Evolutionary conservation across 2,329 filamentous ascomycete species (phyloP), one percentile per base, ranked within the genome.

Genomic region (Exophiala phaeomuriformis): DNA sequence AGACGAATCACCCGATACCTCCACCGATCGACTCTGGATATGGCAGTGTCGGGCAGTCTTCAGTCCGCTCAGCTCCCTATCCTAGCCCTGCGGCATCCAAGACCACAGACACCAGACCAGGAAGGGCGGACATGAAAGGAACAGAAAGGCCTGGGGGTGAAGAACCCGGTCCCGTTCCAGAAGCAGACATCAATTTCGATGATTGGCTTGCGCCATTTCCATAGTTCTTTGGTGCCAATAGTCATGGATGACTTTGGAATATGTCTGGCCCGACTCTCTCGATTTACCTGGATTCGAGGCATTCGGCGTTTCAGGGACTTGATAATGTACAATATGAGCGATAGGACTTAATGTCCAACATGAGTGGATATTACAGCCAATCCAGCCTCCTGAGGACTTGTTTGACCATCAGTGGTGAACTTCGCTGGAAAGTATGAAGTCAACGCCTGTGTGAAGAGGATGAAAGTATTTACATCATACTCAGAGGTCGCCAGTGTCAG

Each of bases 21-120:
- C 55, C 58, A 4, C 56, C 55, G 8, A 44, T 59, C 28, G 56
- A 61, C 41, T 61, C 56, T 33, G 59, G 59, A 31, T 61, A 61
- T 47, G 52, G 52, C 42, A 53, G 55, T 40, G 36, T 55, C 5
- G 46, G 52, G n/a, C 37, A 53, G 19, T 41, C 49, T 12, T 53
- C 54, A 28, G 55, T 41, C 7, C 33, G 47, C 5, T 33, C 55
- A 28, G 51, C 51, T 42, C 27, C 33, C 37, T 19, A 9, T 5
- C 39, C 1, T 28, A 28, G 5, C 7, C 10, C 41, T 10, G 31
- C 19, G 5, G 6, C 32, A 28, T 37, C 54, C 28, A 43, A 43
- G 12, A 4, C 49, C 4, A 51, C 42, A 36, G 32, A 40, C n/a
- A 12, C n/a, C 10, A 48, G 44, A 31, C 47, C 44, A 2, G 45